These are phyloP conservation scores for Thyridium curvatum DNA, from an alignment of 2,329 filamentous ascomycete species.

Conservation along the genomic window DNA sequence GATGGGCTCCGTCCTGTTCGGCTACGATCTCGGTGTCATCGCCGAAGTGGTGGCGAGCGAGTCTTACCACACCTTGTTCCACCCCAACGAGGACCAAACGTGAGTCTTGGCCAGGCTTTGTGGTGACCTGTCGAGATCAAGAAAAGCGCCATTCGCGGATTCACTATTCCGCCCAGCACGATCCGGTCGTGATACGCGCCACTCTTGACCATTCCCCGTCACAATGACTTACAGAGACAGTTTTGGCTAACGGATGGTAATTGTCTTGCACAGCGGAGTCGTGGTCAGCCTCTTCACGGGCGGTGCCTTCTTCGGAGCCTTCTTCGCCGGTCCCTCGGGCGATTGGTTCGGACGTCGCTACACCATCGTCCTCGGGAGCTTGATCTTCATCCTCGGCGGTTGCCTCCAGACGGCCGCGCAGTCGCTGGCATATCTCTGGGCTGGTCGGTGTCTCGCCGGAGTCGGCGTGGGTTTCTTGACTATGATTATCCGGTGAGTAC, in stretches of 20 bases:
- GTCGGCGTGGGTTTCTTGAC: slow-evolving; percentile 44
- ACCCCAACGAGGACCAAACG: slow-evolving; percentile 28
- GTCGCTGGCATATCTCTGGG: slow-evolving; percentile 54
- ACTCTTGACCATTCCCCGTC: too few species aligned
- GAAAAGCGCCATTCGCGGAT: too few species aligned
- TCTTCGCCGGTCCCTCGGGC: slow-evolving; percentile 55
- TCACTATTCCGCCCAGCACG: too few species aligned
- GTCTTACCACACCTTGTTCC: slow-evolving; percentile 33
- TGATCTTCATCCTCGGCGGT: slow-evolving; percentile 68
- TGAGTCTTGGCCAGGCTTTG: slow-evolving; percentile 17
- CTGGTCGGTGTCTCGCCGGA: slow-evolving; percentile 64
- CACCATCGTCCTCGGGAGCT: slow-evolving; percentile 66
- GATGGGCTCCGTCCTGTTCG: slow-evolving; percentile 46
- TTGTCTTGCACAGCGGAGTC: slow-evolving; percentile 43
- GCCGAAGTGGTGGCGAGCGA: slow-evolving; percentile 44
- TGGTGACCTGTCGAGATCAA: too few species aligned
- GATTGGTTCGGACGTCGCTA: slow-evolving; percentile 61
- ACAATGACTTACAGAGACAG: too few species aligned
- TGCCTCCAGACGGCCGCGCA: slow-evolving; percentile 65
- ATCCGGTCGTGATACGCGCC: too few species aligned
- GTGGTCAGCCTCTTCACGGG: slow-evolving; percentile 77
- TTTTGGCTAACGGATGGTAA: neutral
- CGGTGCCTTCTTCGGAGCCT: slow-evolving; percentile 65
- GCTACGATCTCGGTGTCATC: slow-evolving; percentile 50
- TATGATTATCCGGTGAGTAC: slow-evolving; percentile 31